Base-by-base conservation (phyloP, 345 rosid species). In the Ceriops decandra region DNA sequence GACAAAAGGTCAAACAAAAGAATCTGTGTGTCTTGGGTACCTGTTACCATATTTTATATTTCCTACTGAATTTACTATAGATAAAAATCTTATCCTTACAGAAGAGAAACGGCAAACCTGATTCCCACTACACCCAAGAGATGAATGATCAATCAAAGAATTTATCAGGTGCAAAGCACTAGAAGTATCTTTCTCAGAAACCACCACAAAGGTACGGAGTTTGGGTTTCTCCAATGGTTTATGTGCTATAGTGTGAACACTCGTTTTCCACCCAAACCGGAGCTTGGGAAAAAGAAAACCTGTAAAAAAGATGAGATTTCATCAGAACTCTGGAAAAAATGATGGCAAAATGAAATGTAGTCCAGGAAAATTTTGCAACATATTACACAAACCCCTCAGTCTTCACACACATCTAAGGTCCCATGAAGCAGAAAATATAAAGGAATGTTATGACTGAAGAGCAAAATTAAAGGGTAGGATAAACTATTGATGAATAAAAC, bases 181-280 rank as follows among this genome's bases (percentile, higher is more conserved):
- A 9, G 85, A 78, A 63, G 36, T 76, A 60, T 85, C 91, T 75
- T 91, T 93, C 80, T 81, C 85, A 56, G 93, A 87, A 53, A 85
- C 88, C 57, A 85, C 85, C 97, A 93, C 85, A 78, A 83, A 93
- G 1, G 98, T 93, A 56, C 75, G 71, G 72, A 91, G 88, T 60
- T 66, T 70, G 68, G 83, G 80, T 70, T 79, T 81, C 61, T 75
- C 80, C 21, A 82, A 84, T 52, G 81, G 69, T 68, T 87, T 82
- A 53, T 75, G 84, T 67, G 96, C 74, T 27, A 91, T 65, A 32
- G 82, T 84, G 72, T 85, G 88, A 77, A 91, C 80, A 68, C 60
- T 74, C 66, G 82, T 74, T 69, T 82, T 87, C 98, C 97, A 93
- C 64, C 98, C 98, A 82, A 85, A 88, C 52, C 98, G 88, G 72